phyloP scores from a whole-genome alignment of 2,329 filamentous ascomycete species.

The Paracoccidioides brasiliensis region DNA sequence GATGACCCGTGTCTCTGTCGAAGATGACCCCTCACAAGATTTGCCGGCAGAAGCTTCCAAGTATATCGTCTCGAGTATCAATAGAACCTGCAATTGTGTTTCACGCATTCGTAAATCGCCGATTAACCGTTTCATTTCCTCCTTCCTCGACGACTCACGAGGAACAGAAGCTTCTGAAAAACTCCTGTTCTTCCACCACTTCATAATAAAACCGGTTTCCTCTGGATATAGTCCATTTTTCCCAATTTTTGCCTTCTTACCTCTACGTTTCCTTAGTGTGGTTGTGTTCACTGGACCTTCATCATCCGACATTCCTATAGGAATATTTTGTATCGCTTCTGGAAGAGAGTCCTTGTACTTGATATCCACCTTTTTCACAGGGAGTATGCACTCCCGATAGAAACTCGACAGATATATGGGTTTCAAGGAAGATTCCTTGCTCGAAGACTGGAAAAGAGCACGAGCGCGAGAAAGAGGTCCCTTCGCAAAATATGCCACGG shows the following conservation, averaged over 20 bases:
- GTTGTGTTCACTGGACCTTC: constrained; percentile 16
- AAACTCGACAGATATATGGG: constrained; percentile 23
- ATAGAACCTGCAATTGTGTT: constrained; percentile 37
- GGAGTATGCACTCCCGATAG: constrained; percentile 31
- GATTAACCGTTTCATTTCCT: constrained; percentile 28
- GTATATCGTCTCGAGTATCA: constrained; percentile 36
- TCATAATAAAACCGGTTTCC: constrained; percentile 30
- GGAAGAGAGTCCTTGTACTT: constrained; percentile 36
- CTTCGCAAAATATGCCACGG: constrained; percentile 40
- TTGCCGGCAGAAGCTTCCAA: constrained; percentile 21
- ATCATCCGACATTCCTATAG: constrained; percentile 26
- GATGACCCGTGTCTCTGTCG: constrained; percentile 11
- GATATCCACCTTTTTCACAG: constrained; percentile 35
- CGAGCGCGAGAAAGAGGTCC: constrained; percentile 36
- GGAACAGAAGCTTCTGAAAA: constrained; percentile 17
- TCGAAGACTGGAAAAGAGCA: constrained; percentile 23
- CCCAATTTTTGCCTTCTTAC: constrained; percentile 27
- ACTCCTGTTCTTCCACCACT: constrained; percentile 34
- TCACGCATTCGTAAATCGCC: constrained; percentile 35
- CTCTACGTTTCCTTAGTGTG: constrained; percentile 20
- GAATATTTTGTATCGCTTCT: constrained; percentile 24
- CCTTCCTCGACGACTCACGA: constrained; percentile 21
- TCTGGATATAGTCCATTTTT: constrained; percentile 36
- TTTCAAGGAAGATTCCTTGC: constrained; percentile 13
- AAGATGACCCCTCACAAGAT: constrained; percentile 5